Conservation (phyloP, 1,284 basidiomycete species). For the Boletus semigastroideus region DNA sequence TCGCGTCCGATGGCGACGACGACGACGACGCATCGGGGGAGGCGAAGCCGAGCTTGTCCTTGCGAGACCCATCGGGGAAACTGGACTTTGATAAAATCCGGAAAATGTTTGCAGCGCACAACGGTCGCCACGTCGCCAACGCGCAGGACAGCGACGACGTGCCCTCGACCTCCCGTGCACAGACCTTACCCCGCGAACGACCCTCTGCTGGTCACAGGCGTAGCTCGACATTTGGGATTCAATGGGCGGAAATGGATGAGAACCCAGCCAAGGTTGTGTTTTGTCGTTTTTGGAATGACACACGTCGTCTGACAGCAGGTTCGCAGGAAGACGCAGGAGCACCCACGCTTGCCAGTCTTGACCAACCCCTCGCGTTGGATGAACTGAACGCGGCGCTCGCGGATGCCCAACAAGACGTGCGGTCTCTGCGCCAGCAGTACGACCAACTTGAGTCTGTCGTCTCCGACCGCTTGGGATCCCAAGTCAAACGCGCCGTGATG, state of each 20-base stretch:
- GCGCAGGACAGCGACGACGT: conserved; percentile 22
- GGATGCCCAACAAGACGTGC: conserved; percentile 26
- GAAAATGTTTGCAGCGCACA: conserved; percentile 25
- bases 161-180: neutral
- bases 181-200: conserved; percentile 5
- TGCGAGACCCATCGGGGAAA: conserved; percentile 31
- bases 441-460: conserved; percentile 23
- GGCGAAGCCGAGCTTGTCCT: conserved; percentile 1
- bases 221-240: conserved; percentile 27
- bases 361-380: conserved; percentile 25
- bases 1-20: conserved; percentile 31
- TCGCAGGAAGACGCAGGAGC: conserved; percentile 10
- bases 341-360: neutral
- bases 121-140: neutral
- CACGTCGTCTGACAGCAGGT: neutral
- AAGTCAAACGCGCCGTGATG: neutral
- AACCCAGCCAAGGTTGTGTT: conserved; percentile 11
- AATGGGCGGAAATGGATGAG: conserved; percentile 11
- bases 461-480: conserved; percentile 12
- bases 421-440: conserved; percentile 25
- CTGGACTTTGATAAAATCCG: conserved; percentile 34
- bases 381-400: conserved; percentile 28
- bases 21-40: conserved; percentile 2
- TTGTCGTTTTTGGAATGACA: conserved; percentile 2
- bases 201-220: conserved; percentile 17